These are phyloP conservation scores for Wickerhamiella alocasiicola DNA, from an alignment of 805 yeast genomes.

Conservation along the genomic window DNA sequence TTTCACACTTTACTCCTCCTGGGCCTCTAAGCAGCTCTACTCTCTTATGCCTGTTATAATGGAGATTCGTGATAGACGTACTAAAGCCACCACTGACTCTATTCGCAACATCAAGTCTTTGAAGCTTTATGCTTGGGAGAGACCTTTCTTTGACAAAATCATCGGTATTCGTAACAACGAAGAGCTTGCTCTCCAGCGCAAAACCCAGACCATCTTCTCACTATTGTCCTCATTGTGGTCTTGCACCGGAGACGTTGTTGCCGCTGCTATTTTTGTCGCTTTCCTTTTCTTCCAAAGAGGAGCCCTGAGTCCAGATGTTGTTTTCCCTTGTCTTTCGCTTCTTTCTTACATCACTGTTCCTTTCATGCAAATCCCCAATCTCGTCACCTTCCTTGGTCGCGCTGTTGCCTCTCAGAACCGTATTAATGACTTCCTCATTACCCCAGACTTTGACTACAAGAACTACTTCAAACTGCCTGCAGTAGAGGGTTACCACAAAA, in stretches of 20 bases:
- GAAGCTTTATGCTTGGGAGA: conserved; percentile 93
- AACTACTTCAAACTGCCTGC: conserved; percentile 40
- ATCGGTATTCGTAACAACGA: conserved; percentile 64
- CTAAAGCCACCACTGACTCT: conserved; percentile 74
- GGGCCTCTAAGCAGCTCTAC: conserved; percentile 46
- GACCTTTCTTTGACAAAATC: conserved; percentile 63
- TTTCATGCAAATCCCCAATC: conserved; percentile 78
- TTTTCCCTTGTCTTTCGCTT: conserved; percentile 47
- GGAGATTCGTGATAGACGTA: conserved; percentile 81
- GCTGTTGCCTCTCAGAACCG: conserved; percentile 49
- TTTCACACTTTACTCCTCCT: conserved; percentile 65
- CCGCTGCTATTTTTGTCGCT: conserved; percentile 78
- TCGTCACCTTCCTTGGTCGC: conserved; percentile 70
- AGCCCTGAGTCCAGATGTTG: conserved; percentile 76
- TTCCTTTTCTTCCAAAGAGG: conserved; percentile 49
- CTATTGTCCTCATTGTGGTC: conserved; percentile 62
- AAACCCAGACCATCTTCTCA: conserved; percentile 58
- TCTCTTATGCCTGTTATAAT: conserved; percentile 63
- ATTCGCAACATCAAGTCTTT: conserved; percentile 80
- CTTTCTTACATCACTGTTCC: conserved; percentile 76
- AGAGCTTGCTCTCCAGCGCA: conserved; percentile 59
- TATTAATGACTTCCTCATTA: conserved; percentile 56
- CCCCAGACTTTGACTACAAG: conserved; percentile 62
- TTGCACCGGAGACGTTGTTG: conserved; percentile 75
- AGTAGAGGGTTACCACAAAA: conserved; percentile 58